These are phyloP conservation scores for Infundibulicybe gibba DNA, from an alignment of 768 basidiomycete genomes.

Conservation along the genomic window DNA sequence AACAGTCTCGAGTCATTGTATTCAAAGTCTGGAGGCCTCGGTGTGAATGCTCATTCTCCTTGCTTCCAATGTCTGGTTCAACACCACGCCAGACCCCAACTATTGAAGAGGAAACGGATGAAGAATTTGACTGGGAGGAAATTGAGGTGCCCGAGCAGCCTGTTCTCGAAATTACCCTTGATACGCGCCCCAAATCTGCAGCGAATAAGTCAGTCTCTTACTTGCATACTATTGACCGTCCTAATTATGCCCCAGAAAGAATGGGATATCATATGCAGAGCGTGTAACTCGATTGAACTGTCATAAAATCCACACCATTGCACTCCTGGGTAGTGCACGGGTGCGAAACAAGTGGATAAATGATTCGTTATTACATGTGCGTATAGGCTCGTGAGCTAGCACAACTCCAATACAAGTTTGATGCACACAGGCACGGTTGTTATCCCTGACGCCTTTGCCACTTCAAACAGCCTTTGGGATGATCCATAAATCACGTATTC, in stretches of 20 bases:
- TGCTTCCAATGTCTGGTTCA: no score
- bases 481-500: slow-evolving; percentile 78
- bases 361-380: slow-evolving; percentile 77
- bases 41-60: neutral
- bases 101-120: slow-evolving; percentile 44
- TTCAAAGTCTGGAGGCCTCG: neutral
- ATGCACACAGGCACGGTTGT: slow-evolving; percentile 70
- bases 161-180: slow-evolving; percentile 73
- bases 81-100: neutral
- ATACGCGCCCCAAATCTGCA: slow-evolving; percentile 34
- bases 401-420: no score
- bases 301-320: slow-evolving; percentile 88
- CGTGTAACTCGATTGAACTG: slow-evolving; percentile 71
- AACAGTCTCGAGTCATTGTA: no score
- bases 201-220: slow-evolving; percentile 41
- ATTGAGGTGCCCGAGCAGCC: slow-evolving; percentile 55
- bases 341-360: slow-evolving; percentile 84
- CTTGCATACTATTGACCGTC: slow-evolving; percentile 6
- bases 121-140: slow-evolving; percentile 82
- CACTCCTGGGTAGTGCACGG: slow-evolving; percentile 71
- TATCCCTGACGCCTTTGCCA: slow-evolving; percentile 80
- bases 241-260: slow-evolving; percentile 29
- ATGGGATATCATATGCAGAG: slow-evolving; percentile 60
- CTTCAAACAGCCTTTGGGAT: slow-evolving; percentile 78
- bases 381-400: slow-evolving; percentile 14